Percentiles rank a stretch among this genome's conserved stretches.
Conservation (phyloP, 2,329 filamentous ascomycete genomes). For the Trichophyton mentagrophytes region DNA sequence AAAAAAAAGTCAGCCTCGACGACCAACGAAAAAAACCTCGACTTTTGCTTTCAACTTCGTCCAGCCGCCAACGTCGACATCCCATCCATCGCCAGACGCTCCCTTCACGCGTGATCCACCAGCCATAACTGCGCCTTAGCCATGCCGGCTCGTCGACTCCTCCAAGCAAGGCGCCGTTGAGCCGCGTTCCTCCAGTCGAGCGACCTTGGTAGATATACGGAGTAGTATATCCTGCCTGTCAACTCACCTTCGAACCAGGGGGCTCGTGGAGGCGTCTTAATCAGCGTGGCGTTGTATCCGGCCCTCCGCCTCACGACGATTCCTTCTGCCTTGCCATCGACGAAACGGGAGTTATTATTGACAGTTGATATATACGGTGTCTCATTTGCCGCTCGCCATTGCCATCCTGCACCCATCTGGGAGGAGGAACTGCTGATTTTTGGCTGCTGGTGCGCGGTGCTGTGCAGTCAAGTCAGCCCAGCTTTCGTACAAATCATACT, state of each 20-base stretch:
- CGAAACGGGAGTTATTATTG: neutral
- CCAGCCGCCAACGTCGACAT: too few species aligned
- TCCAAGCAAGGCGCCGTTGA: neutral
- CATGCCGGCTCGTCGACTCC: neutral
- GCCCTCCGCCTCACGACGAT: neutral
- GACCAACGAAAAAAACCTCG: neutral
- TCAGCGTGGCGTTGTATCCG: neutral
- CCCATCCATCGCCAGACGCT: too few species aligned
- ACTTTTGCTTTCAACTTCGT: too few species aligned
- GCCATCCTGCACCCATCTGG: neutral
- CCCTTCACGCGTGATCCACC: too few species aligned
- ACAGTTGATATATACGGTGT: neutral
- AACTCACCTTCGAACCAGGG: neutral
- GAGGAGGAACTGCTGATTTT: neutral
- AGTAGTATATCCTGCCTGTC: neutral
- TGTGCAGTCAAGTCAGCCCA: neutral
- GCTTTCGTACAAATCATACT: neutral
- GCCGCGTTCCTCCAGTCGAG: neutral
- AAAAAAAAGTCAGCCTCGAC: neutral
- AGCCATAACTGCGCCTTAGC: neutral
- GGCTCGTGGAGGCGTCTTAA: neutral
- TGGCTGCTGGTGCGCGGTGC: neutral
- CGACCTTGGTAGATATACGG: too few species aligned
- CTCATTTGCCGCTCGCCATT: neutral
- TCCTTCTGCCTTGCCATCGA: neutral